These are phyloP conservation scores for Exophiala viscosa DNA, from an alignment of 2,329 filamentous ascomycete genomes.

Conservation along the genomic window DNA sequence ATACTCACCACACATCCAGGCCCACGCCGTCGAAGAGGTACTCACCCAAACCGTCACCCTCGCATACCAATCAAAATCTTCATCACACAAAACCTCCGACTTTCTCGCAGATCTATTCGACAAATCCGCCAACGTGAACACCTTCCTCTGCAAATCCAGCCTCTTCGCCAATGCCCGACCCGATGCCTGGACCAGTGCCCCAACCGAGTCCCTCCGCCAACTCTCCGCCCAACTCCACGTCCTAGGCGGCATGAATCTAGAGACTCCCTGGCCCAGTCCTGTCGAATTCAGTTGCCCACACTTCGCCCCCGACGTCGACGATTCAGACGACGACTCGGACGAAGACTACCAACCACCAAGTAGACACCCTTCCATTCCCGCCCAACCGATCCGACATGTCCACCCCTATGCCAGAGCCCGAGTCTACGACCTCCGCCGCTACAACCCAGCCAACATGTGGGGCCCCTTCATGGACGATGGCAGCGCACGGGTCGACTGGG, in stretches of 20 bases:
- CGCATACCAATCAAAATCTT: conserved; percentile 44
- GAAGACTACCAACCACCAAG: neutral
- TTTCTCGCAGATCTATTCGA: conserved; percentile 40
- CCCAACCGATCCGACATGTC: conserved; percentile 26
- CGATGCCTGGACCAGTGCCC: conserved; percentile 36
- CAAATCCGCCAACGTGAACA: conserved; percentile 48
- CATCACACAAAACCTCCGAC: conserved; percentile 43
- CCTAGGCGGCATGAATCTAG: conserved; percentile 61
- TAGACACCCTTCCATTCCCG: neutral
- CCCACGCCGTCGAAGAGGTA: conserved; percentile 28
- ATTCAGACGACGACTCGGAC: conserved; percentile 1
- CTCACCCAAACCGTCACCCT: conserved; percentile 32
- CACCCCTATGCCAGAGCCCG: conserved; percentile 63
- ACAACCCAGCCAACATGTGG: conserved; percentile 61
- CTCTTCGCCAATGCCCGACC: conserved; percentile 58
- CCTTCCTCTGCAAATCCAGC: conserved; percentile 62
- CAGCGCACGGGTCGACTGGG: conserved; percentile 66
- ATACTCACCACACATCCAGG: conserved; percentile 22
- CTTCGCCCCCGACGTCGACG: neutral
- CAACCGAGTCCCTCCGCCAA: conserved; percentile 52
- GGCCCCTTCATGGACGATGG: conserved; percentile 68
- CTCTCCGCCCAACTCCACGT: conserved; percentile 68
- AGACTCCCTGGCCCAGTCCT: conserved; percentile 25
- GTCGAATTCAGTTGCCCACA: conserved; percentile 7
- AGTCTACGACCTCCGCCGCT: conserved; percentile 71